Percentiles rank a stretch among this genome's conserved stretches.
Conservation (phyloP, 495 filamentous ascomycete species). For the Hamigera avellanea region DNA sequence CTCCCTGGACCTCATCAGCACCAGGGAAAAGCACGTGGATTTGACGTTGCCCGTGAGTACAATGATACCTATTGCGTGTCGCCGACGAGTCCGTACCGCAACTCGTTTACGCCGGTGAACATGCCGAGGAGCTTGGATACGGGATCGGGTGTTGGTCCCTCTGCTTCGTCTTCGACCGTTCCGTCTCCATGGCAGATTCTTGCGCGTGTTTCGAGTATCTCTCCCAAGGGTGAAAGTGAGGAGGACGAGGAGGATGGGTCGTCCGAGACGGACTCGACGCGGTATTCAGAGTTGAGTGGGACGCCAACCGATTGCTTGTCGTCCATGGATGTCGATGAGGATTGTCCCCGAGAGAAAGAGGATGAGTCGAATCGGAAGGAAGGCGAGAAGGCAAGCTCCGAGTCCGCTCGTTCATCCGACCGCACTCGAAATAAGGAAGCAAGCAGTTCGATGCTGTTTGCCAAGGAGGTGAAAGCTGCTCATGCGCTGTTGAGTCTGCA, state of each 20-base stretch:
- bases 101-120: slow-evolving; percentile 25
- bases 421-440: not conserved
- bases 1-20: slow-evolving; percentile 4
- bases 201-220: not conserved
- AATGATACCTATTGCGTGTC: slow-evolving; percentile 18
- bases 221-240: slow-evolving; percentile 3
- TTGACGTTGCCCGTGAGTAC: slow-evolving; percentile 6
- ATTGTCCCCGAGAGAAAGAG: not conserved
- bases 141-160: too few relatives aligned
- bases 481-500: slow-evolving; percentile 44
- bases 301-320: slow-evolving; percentile 1
- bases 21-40: too few relatives aligned
- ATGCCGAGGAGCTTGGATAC: slow-evolving; percentile 14
- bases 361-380: too few relatives aligned
- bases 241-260: slow-evolving; percentile 2
- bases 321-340: slow-evolving; percentile 6
- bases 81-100: slow-evolving; percentile 14
- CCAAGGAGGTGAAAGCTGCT: slow-evolving; percentile 42
- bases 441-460: slow-evolving; percentile 4
- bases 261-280: slow-evolving; percentile 8
- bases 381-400: slow-evolving; percentile 1
- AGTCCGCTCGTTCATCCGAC: not conserved
- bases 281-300: not conserved
- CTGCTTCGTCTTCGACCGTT: slow-evolving; percentile 3
- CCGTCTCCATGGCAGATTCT: slow-evolving; percentile 6